Evolutionary conservation across 192 early-diverging fungal species (phyloP).

Genomic region (Backusella luteola): DNA sequence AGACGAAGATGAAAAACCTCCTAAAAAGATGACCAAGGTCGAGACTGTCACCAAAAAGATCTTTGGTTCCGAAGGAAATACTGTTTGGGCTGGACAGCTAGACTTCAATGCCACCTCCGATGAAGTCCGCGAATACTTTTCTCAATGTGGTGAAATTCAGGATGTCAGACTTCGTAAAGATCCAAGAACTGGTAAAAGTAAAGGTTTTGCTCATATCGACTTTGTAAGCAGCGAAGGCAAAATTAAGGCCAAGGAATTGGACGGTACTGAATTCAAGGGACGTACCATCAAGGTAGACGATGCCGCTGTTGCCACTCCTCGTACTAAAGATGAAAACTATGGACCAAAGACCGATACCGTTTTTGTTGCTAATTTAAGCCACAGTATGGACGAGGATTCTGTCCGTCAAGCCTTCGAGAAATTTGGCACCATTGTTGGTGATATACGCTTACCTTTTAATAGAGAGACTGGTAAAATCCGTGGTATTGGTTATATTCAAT

Average conservation of each 20-base stretch:
- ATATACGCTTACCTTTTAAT: constrained; percentile 72
- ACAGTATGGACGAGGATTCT: constrained; percentile 59
- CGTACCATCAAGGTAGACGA: constrained; percentile 82
- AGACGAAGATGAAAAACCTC: constrained; percentile 36
- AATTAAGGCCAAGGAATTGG: constrained; percentile 63
- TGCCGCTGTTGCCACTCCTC: constrained; percentile 47
- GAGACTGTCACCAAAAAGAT: constrained; percentile 19
- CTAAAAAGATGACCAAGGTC: constrained; percentile 58
- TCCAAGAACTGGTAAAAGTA: constrained; percentile 63
- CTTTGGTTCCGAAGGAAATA: constrained; percentile 35
- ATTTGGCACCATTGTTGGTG: constrained; percentile 63
- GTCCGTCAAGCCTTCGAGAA: constrained; percentile 48
- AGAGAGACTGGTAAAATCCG: constrained; percentile 71
- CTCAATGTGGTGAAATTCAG: constrained; percentile 67
- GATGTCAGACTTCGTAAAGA: constrained; percentile 64
- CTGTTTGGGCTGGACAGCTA: constrained; percentile 72
- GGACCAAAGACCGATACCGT: constrained; percentile 63
- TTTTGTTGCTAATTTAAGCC: constrained; percentile 81
- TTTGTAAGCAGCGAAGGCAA: constrained; percentile 66
- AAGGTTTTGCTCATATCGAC: constrained; percentile 92
- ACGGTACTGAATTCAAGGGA: constrained; percentile 78
- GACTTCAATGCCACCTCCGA: constrained; percentile 72
- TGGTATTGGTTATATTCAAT: constrained; percentile 94
- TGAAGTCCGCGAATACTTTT: constrained; percentile 57
- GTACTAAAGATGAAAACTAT: constrained; percentile 14